These are phyloP conservation scores for Calendula officinalis DNA, from an alignment of 129 eudicot genomes.

Conservation along the genomic window DNA sequence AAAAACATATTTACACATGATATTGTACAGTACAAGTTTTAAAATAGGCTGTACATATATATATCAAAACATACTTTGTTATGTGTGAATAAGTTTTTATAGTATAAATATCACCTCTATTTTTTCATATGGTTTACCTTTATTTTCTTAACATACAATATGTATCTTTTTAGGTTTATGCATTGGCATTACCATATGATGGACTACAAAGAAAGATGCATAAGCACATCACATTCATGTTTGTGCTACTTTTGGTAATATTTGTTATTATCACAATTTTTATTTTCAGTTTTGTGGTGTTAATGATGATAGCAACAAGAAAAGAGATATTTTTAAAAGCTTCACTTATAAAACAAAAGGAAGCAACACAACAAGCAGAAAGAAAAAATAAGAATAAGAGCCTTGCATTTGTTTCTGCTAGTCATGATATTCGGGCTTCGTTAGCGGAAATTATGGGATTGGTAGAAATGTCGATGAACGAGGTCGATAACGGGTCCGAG, in stretches of 20 bases:
- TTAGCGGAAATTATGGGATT: slow-evolving; percentile 54
- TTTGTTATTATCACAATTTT: slow-evolving; percentile 8
- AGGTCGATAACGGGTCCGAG: slow-evolving; percentile 36
- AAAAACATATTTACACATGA: too few relatives aligned
- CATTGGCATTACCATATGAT: slow-evolving; percentile 41
- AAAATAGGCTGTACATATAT: too few relatives aligned
- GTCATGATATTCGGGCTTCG: slow-evolving; percentile 74
- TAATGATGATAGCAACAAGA: slow-evolving; percentile 32
- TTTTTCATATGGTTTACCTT: too few relatives aligned
- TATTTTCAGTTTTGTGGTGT: slow-evolving; percentile 20
- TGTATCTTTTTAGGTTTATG: slow-evolving; percentile 38
- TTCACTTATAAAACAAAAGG: slow-evolving; percentile 62
- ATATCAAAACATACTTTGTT: too few relatives aligned
- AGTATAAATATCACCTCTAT: too few relatives aligned
- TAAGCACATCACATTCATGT: slow-evolving; percentile 23
- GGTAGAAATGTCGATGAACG: slow-evolving; percentile 40
- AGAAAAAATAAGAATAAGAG: slow-evolving; percentile 57
- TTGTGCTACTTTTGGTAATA: slow-evolving; percentile 29
- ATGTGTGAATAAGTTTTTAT: too few relatives aligned
- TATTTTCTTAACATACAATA: background rate
- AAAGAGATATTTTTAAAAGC: slow-evolving; percentile 43
- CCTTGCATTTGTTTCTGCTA: slow-evolving; percentile 57
- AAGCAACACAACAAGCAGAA: slow-evolving; percentile 55
- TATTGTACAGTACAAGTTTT: too few relatives aligned
- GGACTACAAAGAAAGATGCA: slow-evolving; percentile 33